Evolutionary conservation across 2,329 filamentous ascomycete genomes (phyloP).

Genomic region (Fusarium protoensiforme): DNA sequence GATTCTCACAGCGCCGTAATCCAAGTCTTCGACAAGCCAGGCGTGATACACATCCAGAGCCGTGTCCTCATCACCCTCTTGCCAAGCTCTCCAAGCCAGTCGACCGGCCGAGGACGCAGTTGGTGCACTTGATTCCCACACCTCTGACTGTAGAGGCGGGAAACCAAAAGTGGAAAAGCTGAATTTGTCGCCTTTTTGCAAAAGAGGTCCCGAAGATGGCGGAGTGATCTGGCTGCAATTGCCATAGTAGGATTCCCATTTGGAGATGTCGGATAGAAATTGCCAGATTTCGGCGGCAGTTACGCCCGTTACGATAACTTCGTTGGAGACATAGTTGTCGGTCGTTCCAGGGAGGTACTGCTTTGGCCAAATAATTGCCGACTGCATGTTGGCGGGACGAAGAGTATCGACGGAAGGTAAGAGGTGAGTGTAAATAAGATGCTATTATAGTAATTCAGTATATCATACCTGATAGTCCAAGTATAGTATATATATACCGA

Average conservation of each 20-base stretch:
- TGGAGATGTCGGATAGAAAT: conserved; percentile 38
- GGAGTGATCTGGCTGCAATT: conserved; percentile 36
- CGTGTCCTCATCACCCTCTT: conserved; percentile 26
- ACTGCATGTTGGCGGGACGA: background rate
- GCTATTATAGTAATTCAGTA: background rate
- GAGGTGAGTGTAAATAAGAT: background rate
- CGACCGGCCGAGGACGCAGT: conserved; percentile 23
- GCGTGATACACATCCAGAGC: conserved; percentile 43
- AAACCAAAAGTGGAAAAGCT: conserved; percentile 43
- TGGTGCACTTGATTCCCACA: conserved; percentile 36
- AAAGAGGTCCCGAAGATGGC: conserved; percentile 35
- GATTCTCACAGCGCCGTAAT: conserved; percentile 42
- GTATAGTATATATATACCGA: background rate
- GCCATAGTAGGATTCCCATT: conserved; percentile 45
- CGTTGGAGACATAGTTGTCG: conserved; percentile 46
- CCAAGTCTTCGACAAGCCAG: conserved; percentile 43
- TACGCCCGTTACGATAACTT: conserved; percentile 42
- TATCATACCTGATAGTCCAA: background rate
- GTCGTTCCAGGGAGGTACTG: conserved; percentile 43
- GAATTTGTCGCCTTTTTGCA: conserved; percentile 42
- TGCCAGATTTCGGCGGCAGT: conserved; percentile 42
- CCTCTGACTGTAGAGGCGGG: conserved; percentile 25
- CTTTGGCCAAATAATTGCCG: conserved; percentile 39
- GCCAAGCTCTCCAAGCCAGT: conserved; percentile 40
- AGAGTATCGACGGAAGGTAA: background rate